A percentile compares a stretch with the other conserved stretches of the same genome.
Conservation (phyloP, 495 filamentous ascomycete genomes). For the Chaetomidium leptoderma region DNA sequence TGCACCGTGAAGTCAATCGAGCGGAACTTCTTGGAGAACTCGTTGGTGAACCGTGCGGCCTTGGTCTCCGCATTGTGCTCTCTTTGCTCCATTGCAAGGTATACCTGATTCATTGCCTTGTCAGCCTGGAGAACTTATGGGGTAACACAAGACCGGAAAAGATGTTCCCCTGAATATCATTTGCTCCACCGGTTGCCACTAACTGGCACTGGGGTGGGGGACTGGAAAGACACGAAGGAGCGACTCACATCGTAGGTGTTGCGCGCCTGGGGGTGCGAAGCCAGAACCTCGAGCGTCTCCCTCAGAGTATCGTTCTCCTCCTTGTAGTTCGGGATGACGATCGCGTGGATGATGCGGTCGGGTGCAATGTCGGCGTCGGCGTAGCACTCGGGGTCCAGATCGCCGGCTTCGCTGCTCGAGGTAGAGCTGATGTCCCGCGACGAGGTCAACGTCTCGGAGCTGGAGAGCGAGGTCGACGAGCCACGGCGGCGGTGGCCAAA, state of each 20-base stretch:
- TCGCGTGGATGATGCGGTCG: conserved; percentile 54
- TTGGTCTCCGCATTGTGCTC: conserved; percentile 52
- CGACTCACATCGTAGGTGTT: conserved; percentile 62
- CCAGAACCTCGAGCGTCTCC: conserved; percentile 62
- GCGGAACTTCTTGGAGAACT: conserved; percentile 56
- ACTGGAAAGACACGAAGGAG: neutral
- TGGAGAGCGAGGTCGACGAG: conserved; percentile 48
- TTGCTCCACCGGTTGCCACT: conserved; percentile 12
- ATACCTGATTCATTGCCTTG: conserved; percentile 45
- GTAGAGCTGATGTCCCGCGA: conserved; percentile 43
- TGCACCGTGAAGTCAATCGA: conserved; percentile 59
- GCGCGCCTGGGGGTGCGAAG: conserved; percentile 58
- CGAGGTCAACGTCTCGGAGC: conserved; percentile 48
- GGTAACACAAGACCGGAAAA: conserved; percentile 7
- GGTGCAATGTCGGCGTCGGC: conserved; percentile 36
- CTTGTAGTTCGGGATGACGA: conserved; percentile 66
- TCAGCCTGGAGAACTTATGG: conserved; percentile 16
- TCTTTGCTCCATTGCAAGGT: conserved; percentile 67
- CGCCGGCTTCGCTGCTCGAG: conserved; percentile 47
- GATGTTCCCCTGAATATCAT: conserved; percentile 13
- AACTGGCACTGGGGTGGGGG: neutral
- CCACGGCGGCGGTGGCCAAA: conserved; percentile 43
- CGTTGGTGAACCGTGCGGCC: conserved; percentile 49
- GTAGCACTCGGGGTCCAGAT: conserved; percentile 40
- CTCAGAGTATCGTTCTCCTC: conserved; percentile 61